Percentiles rank a stretch among this genome's conserved stretches.
These are phyloP conservation scores for Metarhizium humberi DNA, from an alignment of 2,329 filamentous ascomycete species.

Conservation along the genomic window DNA sequence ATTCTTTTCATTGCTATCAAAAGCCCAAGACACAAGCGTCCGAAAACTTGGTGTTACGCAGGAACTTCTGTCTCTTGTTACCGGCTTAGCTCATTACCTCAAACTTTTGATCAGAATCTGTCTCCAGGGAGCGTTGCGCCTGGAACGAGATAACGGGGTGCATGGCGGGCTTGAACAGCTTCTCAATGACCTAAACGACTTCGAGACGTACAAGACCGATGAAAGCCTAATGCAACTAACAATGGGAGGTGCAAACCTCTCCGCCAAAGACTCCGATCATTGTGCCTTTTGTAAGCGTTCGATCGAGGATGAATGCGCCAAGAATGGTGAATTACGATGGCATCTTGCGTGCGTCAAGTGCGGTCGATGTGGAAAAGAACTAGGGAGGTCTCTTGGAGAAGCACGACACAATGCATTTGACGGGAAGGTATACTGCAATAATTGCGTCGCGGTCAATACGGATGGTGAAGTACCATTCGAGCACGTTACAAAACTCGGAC, in stretches of 20 bases:
- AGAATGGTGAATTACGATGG: constrained; percentile 67
- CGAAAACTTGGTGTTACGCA: constrained; percentile 93
- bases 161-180: constrained; percentile 73
- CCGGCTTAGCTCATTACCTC: constrained; percentile 90
- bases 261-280: constrained; percentile 72
- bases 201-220: constrained; percentile 68
- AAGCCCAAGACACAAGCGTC: constrained; percentile 85
- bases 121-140: constrained; percentile 81
- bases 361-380: constrained; percentile 51
- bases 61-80: constrained; percentile 94
- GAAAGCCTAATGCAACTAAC: constrained; percentile 61
- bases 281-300: constrained; percentile 74
- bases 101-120: constrained; percentile 97
- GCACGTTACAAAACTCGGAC: constrained; percentile 75
- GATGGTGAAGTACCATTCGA: constrained; percentile 51
- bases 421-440: constrained; percentile 60
- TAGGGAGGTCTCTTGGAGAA: constrained; percentile 59
- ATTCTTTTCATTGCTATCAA: constrained; percentile 91
- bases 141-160: constrained; percentile 74
- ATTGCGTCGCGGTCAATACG: constrained; percentile 50
- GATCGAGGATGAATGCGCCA: constrained; percentile 89
- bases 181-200: constrained; percentile 70
- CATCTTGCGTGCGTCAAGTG: constrained; percentile 79
- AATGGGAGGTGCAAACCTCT: constrained; percentile 55
- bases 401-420: constrained; percentile 62